Evolutionary conservation across 176 grass and related monocot species (phyloP).

Genomic region (Pontederia paniculata): DNA sequence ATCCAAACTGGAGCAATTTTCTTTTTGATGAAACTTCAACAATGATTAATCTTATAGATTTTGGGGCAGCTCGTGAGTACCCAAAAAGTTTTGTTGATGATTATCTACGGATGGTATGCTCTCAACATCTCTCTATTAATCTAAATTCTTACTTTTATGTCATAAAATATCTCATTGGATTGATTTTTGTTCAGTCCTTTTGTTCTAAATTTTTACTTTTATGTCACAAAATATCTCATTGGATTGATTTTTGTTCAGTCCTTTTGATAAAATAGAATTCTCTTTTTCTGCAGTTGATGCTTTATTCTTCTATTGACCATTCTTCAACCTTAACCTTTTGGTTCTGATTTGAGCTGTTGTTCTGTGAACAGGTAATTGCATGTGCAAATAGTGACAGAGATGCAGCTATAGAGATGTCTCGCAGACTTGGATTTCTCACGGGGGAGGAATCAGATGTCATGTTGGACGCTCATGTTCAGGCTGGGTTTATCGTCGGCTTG

Average conservation of each 20-base stretch:
- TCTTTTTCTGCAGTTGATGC: too few relatives aligned
- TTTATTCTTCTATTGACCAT: too few relatives aligned
- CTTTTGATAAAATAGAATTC: background rate
- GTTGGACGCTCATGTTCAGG: slow-evolving; percentile 84
- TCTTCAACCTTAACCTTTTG: background rate
- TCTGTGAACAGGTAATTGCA: slow-evolving; percentile 54
- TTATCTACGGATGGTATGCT: slow-evolving; percentile 67
- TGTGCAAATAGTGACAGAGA: slow-evolving; percentile 74
- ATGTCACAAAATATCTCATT: background rate
- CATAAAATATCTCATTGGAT: background rate
- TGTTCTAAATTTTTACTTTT: background rate
- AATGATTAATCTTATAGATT: slow-evolving; percentile 88
- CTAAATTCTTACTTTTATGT: background rate
- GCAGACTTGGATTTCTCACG: slow-evolving; percentile 77
- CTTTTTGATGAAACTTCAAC: slow-evolving; percentile 54
- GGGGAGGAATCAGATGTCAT: slow-evolving; percentile 73
- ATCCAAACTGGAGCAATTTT: slow-evolving; percentile 98
- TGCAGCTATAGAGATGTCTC: slow-evolving; percentile 64
- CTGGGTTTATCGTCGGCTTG: slow-evolving; percentile 68
- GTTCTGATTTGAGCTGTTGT: background rate
- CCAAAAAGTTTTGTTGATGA: slow-evolving; percentile 76
- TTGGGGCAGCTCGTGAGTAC: slow-evolving; percentile 76
- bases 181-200: background rate
- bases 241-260: background rate
- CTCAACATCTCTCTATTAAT: background rate